phyloP scores from a whole-genome alignment of 768 basidiomycete genomes.

The Macrocybe gigantea region DNA sequence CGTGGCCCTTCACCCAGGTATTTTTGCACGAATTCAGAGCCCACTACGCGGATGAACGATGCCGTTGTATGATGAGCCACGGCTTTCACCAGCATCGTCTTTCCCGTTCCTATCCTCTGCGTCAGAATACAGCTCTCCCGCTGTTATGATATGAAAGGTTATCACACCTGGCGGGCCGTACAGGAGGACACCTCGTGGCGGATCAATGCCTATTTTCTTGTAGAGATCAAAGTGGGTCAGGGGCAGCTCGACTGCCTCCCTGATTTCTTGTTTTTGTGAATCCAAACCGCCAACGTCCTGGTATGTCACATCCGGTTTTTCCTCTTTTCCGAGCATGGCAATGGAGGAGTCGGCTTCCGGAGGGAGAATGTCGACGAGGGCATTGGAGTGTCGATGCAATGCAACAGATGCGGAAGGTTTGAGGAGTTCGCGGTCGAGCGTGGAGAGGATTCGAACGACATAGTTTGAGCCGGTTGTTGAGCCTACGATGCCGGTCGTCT shows the following conservation, averaged over 20 bases:
- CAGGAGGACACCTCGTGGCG: slow-evolving; percentile 92
- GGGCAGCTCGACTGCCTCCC: slow-evolving; percentile 97
- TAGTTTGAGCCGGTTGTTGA: slow-evolving; percentile 98
- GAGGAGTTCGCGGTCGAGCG: slow-evolving; percentile 92
- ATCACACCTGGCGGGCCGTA: slow-evolving; percentile 91
- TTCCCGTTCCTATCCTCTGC: slow-evolving; percentile 76
- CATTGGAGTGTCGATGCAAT: slow-evolving; percentile 98
- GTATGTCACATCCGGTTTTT: slow-evolving; percentile 93
- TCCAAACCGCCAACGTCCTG: slow-evolving; percentile 97
- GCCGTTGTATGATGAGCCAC: slow-evolving; percentile 98
- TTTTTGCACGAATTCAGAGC: slow-evolving; percentile 98
- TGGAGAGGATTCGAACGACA: slow-evolving; percentile 94
- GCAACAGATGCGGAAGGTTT: slow-evolving; percentile 98
- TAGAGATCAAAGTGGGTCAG: slow-evolving; percentile 96
- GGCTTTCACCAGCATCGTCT: slow-evolving; percentile 99
- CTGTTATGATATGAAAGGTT: not conserved
- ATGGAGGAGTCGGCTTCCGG: slow-evolving; percentile 99
- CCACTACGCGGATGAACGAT: slow-evolving; percentile 95
- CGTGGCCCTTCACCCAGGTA: slow-evolving; percentile 99
- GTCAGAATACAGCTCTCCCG: not conserved
- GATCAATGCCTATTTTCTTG: slow-evolving; percentile 99
- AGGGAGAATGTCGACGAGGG: slow-evolving; percentile 95
- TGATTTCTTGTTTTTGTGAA: slow-evolving; percentile 95
- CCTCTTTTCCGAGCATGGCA: slow-evolving; percentile 88
- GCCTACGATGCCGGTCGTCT: slow-evolving; percentile 94